A percentile compares a stretch with the other conserved stretches of the same genome.
phyloP scores from a whole-genome alignment of 768 basidiomycete species.

The Termitomyces titanicus region DNA sequence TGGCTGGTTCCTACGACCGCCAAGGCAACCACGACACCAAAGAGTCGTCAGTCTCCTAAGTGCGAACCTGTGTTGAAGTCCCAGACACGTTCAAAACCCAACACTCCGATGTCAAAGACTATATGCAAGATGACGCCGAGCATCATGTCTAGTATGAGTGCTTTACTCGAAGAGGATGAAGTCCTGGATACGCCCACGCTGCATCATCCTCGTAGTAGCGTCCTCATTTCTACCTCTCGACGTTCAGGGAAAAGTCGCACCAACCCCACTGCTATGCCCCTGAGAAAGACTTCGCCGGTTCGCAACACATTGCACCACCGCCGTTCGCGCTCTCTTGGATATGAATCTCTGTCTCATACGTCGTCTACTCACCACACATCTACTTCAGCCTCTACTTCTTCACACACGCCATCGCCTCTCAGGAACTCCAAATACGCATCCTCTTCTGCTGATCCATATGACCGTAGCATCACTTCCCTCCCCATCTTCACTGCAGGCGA shows the following conservation, averaged over 20 bases:
- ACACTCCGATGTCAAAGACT: conserved; percentile 21
- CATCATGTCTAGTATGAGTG: conserved; percentile 51
- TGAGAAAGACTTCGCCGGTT: conserved; percentile 2
- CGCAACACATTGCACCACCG: conserved; percentile 5
- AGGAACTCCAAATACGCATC: conserved; percentile 17
- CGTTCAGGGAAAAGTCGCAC: conserved; percentile 11
- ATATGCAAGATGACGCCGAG: conserved; percentile 33
- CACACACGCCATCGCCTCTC: conserved; percentile 6
- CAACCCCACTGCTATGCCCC: background rate
- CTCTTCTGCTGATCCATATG: conserved; percentile 21
- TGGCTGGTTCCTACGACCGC: conserved; percentile 44
- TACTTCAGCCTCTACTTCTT: conserved; percentile 3
- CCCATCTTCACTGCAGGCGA: conserved; percentile 27
- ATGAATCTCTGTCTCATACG: conserved; percentile 6
- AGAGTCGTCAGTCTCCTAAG: conserved; percentile 1
- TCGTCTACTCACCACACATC: conserved; percentile 9
- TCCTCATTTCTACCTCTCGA: conserved; percentile 18
- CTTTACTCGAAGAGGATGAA: conserved; percentile 53
- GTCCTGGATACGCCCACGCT: conserved; percentile 22
- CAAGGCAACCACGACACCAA: conserved; percentile 19
- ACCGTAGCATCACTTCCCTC: conserved; percentile 15
- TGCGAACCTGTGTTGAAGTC: conserved; percentile 8
- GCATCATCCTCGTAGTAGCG: conserved; percentile 17
- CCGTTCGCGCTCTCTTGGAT: conserved; percentile 18
- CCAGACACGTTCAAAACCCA: conserved; percentile 19